Percentiles rank a stretch among this genome's conserved stretches.
Conservation (phyloP, 352 stramenopile genomes). For the Phytophthora pisi region DNA sequence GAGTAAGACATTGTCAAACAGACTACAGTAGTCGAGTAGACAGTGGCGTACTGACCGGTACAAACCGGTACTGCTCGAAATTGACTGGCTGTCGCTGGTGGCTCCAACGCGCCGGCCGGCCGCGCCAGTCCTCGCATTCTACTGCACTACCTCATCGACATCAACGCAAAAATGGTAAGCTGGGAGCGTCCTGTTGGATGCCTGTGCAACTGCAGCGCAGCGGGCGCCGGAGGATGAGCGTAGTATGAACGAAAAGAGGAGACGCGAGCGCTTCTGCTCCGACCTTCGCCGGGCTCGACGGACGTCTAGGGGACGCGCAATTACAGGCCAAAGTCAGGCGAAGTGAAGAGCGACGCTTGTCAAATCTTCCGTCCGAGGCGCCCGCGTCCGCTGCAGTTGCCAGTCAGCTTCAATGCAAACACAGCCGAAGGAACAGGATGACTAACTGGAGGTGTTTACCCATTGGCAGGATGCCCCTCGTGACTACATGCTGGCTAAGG, state of each 20-base stretch:
- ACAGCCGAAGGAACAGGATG: neutral
- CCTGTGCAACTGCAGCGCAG: slow-evolving; percentile 1
- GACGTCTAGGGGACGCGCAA: slow-evolving; percentile 10
- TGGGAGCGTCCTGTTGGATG: neutral
- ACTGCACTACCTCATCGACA: slow-evolving; percentile 87
- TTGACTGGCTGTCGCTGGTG: no score
- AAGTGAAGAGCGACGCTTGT: slow-evolving; percentile 7
- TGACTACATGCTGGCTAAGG: slow-evolving; percentile 98
- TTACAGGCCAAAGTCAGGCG: slow-evolving; percentile 24
- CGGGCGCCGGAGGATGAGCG: neutral
- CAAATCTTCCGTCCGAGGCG: slow-evolving; percentile 1
- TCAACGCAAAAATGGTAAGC: slow-evolving; percentile 80
- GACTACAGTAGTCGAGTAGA: no score
- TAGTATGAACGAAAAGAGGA: neutral
- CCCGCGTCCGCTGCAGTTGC: neutral
- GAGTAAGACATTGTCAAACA: no score
- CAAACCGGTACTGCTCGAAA: neutral
- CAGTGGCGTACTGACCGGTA: no score
- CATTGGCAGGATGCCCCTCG: slow-evolving; percentile 63
- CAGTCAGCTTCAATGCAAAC: neutral
- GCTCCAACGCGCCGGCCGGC: neutral
- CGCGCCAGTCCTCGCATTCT: slow-evolving; percentile 57
- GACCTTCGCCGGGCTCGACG: slow-evolving; percentile 2
- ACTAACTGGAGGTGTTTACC: slow-evolving; percentile 32
- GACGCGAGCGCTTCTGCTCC: slow-evolving; percentile 14